phyloP scores from a whole-genome alignment of 441 rosid species.

The Adansonia rubrostipa region DNA sequence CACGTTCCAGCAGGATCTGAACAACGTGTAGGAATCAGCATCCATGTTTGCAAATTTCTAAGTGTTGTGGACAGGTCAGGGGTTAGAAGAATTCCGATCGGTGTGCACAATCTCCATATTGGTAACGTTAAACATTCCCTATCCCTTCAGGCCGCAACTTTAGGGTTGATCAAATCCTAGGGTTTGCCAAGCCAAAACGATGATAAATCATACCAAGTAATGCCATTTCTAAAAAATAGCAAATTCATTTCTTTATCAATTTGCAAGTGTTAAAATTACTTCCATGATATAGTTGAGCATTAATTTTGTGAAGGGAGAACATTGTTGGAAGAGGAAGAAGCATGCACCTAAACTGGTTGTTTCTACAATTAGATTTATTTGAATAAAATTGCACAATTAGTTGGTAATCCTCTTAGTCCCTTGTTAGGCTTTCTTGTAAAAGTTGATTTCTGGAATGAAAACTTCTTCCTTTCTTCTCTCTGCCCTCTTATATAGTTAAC shows the following conservation, averaged over 20 bases:
- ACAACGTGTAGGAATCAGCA: conserved; percentile 56
- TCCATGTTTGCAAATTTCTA: conserved; percentile 81
- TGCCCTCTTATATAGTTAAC: not conserved
- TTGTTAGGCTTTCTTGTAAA: not conserved
- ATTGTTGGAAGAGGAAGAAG: not conserved
- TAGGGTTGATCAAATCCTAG: conserved; percentile 60
- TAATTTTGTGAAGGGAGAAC: not conserved
- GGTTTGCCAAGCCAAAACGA: not conserved
- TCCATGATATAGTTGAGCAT: not conserved
- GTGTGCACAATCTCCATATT: conserved; percentile 68
- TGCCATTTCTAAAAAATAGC: conserved; percentile 7
- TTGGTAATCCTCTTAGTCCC: not conserved
- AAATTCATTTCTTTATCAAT: not conserved
- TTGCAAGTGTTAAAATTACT: not conserved
- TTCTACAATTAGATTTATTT: not conserved
- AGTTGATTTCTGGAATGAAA: not conserved
- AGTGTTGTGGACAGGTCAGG: conserved; percentile 85
- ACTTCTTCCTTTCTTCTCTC: not conserved
- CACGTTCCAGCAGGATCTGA: conserved; percentile 54
- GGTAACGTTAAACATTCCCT: conserved; percentile 61
- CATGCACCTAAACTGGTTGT: not conserved
- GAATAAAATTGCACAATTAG: not conserved
- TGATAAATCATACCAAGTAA: not conserved
- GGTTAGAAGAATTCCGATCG: conserved; percentile 85
- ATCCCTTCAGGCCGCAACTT: conserved; percentile 57